phyloP scores from a whole-genome alignment of 2,329 filamentous ascomycete genomes.

The Pleurostoma richardsiae region DNA sequence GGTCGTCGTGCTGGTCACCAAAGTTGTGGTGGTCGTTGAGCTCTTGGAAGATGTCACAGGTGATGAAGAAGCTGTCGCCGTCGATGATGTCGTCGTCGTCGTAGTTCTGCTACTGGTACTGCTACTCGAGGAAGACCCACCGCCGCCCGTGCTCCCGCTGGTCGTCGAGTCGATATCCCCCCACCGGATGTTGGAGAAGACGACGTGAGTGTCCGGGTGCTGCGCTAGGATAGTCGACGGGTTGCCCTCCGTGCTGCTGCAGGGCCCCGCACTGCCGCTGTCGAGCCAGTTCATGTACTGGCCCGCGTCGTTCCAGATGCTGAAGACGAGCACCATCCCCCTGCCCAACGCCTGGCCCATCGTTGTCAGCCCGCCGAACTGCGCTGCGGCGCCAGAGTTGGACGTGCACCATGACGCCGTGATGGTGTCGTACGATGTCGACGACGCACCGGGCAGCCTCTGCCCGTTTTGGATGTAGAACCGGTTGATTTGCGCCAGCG shows the following conservation, averaged over 20 bases:
- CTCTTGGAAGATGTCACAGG: background rate
- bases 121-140: no score
- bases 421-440: constrained; percentile 25
- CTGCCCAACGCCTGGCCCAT: constrained; percentile 32
- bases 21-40: background rate
- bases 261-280: constrained; percentile 36
- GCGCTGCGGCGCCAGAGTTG: constrained; percentile 6
- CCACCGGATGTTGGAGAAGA: constrained; percentile 45
- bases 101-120: no score
- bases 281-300: constrained; percentile 48
- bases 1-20: background rate
- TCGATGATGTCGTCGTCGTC: background rate
- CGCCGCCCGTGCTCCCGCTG: no score
- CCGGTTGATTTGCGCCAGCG: constrained; percentile 35
- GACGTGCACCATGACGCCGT: constrained; percentile 44
- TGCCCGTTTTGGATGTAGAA: constrained; percentile 39
- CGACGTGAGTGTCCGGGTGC: constrained; percentile 35
- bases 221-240: constrained; percentile 37
- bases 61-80: background rate
- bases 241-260: constrained; percentile 39
- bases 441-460: constrained; percentile 27
- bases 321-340: constrained; percentile 39
- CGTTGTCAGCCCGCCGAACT: constrained; percentile 20
- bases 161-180: constrained; percentile 47
- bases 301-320: constrained; percentile 41